These are phyloP conservation scores for Solanum hybrid DNA, from an alignment of 305 asterid species.

Conservation along the genomic window DNA sequence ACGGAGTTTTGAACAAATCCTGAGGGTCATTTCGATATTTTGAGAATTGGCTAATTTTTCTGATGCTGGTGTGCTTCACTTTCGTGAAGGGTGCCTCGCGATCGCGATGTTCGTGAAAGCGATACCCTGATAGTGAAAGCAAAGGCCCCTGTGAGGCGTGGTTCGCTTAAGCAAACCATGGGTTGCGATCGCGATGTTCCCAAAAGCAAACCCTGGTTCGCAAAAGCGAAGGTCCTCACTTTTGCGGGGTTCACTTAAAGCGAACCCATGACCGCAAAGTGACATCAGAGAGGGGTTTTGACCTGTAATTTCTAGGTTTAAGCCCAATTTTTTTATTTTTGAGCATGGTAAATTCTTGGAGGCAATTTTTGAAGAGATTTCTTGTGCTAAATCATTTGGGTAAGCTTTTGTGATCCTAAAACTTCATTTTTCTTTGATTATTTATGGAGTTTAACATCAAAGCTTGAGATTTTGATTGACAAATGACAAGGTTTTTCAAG, in stretches of 20 bases:
- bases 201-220: neutral
- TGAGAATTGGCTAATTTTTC: neutral
- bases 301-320: neutral
- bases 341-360: neutral
- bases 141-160: neutral
- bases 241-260: neutral
- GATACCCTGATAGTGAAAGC: neutral
- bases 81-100: neutral
- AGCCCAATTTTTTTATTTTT: neutral
- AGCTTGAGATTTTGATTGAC: neutral
- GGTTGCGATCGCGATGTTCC: neutral
- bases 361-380: neutral
- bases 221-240: neutral
- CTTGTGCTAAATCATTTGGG: neutral
- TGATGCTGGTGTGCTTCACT: neutral
- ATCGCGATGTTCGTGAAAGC: neutral
- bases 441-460: neutral
- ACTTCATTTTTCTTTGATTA: too few species aligned
- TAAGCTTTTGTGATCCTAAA: neutral
- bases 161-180: neutral
- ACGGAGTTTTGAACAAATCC: too few species aligned
- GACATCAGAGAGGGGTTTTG: neutral
- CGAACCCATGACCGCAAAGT: neutral
- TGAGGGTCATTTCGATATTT: too few species aligned
- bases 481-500: neutral